Conservation (phyloP, 805 yeast species). For the Candida verbasci region DNA sequence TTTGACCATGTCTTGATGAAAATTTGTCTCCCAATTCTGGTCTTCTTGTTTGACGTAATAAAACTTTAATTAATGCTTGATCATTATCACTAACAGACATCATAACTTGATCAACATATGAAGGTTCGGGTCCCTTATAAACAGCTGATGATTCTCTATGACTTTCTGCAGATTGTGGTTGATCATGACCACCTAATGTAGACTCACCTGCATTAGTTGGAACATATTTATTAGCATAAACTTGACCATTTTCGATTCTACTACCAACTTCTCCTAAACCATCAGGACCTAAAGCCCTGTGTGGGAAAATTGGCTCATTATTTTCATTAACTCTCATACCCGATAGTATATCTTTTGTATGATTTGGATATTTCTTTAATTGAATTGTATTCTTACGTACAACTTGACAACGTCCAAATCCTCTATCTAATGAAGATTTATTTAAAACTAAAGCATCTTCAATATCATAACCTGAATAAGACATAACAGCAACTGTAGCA, state of each 20-base stretch:
- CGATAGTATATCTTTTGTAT: conserved; percentile 83
- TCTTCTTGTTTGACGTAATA: conserved; percentile 90
- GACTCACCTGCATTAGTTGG: conserved; percentile 81
- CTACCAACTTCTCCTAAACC: conserved; percentile 97
- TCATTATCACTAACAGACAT: conserved; percentile 94
- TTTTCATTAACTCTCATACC: conserved; percentile 88
- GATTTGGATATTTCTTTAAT: conserved; percentile 88
- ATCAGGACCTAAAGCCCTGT: conserved; percentile 83
- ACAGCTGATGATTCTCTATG: conserved; percentile 89
- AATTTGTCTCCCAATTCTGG: conserved; percentile 98
- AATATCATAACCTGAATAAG: conserved; percentile 97
- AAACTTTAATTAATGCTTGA: conserved; percentile 87
- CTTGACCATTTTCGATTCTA: conserved; percentile 87
- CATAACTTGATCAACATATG: conserved; percentile 96
- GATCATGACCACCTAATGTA: conserved; percentile 38
- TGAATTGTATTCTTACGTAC: conserved; percentile 87
- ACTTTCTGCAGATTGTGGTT: conserved; percentile 41
- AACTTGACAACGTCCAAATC: conserved; percentile 97
- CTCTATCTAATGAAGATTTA: conserved; percentile 91
- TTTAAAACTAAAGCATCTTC: conserved; percentile 97
- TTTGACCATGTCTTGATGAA: conserved; percentile 96
- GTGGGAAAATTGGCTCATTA: conserved; percentile 81
- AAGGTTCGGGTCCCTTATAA: conserved; percentile 93
- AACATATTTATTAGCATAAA: conserved; percentile 87
- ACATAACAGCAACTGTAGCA: conserved; percentile 98